phyloP scores from a whole-genome alignment of 202 grass and related monocot species.

The Zoysia matrella region DNA sequence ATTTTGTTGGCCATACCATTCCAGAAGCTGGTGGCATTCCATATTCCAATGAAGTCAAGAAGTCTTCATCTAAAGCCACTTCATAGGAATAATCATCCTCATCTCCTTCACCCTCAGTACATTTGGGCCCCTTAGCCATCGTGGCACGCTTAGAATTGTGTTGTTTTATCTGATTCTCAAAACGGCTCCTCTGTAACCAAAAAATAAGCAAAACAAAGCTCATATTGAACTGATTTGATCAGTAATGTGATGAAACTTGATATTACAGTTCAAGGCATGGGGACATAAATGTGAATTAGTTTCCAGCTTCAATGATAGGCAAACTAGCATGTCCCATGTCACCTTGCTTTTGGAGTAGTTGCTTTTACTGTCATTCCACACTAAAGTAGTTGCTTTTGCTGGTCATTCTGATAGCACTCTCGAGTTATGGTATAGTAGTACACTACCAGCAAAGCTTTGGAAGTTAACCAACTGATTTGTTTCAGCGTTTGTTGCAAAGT shows the following conservation, averaged over 20 bases:
- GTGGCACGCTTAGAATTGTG: slow-evolving; percentile 81
- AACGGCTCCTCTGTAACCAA: slow-evolving; percentile 76
- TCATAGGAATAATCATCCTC: slow-evolving; percentile 90
- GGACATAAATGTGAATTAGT: neutral
- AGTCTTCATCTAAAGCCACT: slow-evolving; percentile 95
- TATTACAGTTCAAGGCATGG: neutral
- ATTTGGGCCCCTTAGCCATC: slow-evolving; percentile 64
- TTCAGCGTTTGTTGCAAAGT: slow-evolving; percentile 4
- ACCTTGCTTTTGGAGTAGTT: too few species aligned
- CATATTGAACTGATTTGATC: neutral
- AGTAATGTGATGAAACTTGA: slow-evolving; percentile 16
- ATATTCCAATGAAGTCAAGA: slow-evolving; percentile 88
- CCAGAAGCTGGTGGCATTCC: slow-evolving; percentile 99
- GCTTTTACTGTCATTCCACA: neutral
- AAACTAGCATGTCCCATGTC: slow-evolving; percentile 6
- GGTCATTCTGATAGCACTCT: neutral
- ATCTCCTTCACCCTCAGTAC: slow-evolving; percentile 49
- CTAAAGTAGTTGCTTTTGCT: neutral
- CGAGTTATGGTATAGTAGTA: slow-evolving; percentile 19
- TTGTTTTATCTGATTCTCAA: slow-evolving; percentile 94
- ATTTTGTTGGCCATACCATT: slow-evolving; percentile 65
- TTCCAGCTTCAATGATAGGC: slow-evolving; percentile 5
- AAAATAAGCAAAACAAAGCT: slow-evolving; percentile 31
- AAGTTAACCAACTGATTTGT: slow-evolving; percentile 7
- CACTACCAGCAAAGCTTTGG: neutral